phyloP scores from a whole-genome alignment of 495 filamentous ascomycete species.

The Neurospora sp. region DNA sequence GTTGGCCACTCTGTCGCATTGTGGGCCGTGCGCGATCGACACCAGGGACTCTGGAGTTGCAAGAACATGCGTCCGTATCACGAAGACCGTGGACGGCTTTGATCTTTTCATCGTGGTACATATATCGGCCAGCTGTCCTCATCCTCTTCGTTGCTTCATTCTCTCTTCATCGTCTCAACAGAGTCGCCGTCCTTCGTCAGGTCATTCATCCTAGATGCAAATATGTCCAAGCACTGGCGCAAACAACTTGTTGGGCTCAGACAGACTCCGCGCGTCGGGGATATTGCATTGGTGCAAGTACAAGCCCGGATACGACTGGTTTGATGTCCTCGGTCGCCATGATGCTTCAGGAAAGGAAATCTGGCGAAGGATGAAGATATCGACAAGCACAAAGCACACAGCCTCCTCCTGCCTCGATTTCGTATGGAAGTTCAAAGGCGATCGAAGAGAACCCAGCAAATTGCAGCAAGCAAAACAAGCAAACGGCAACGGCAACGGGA shows the following conservation, averaged over 20 bases:
- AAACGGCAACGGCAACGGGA: background rate
- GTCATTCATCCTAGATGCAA: background rate
- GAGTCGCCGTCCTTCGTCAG: background rate
- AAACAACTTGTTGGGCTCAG: background rate
- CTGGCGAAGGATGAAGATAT: background rate
- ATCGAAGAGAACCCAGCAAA: background rate
- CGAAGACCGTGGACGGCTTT: background rate
- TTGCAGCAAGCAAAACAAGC: background rate
- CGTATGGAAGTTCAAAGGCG: background rate
- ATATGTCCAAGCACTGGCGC: background rate
- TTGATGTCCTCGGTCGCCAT: background rate
- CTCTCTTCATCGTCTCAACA: background rate
- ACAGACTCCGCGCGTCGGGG: background rate
- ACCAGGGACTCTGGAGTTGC: conserved; percentile 5
- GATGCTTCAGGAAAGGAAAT: background rate
- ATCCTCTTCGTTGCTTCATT: background rate
- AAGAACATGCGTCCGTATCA: background rate
- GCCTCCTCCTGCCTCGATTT: background rate
- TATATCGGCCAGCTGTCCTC: background rate
- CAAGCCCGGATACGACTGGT: background rate
- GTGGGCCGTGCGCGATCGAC: conserved; percentile 18
- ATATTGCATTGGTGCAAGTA: background rate
- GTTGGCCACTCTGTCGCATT: conserved; percentile 13
- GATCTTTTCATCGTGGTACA: background rate
- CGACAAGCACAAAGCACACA: background rate